Evolutionary conservation across 768 basidiomycete genomes (phyloP).

Genomic region (Dentipellis fragilis): DNA sequence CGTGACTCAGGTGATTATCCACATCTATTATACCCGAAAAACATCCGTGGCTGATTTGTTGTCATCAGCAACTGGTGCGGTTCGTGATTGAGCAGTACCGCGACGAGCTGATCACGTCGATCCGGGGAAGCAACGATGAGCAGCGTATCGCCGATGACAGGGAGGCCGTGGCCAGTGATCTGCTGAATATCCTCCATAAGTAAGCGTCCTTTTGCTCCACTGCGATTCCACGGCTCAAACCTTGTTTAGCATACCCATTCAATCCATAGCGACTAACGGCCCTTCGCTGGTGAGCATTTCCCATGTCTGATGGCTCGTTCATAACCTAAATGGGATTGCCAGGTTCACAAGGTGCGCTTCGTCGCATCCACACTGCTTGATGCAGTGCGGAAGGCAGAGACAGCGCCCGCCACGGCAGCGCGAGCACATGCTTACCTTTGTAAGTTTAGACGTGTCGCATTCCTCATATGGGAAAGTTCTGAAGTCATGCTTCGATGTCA

Average conservation of each 20-base stretch:
- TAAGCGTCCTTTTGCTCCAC: conserved; percentile 17
- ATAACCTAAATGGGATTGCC: conserved; percentile 6
- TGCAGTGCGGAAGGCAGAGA: conserved; percentile 72
- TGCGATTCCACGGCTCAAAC: conserved; percentile 1
- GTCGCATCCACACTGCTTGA: conserved; percentile 86
- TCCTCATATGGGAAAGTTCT: background rate
- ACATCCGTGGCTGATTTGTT: conserved; percentile 1
- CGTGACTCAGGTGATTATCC: conserved; percentile 65
- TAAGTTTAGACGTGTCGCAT: conserved; percentile 27
- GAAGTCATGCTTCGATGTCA: conserved; percentile 19
- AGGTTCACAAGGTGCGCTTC: conserved; percentile 90
- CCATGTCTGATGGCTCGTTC: background rate
- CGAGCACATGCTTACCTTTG: conserved; percentile 83
- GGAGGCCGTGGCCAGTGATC: conserved; percentile 79
- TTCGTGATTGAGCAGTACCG: conserved; percentile 91
- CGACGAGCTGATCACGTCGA: conserved; percentile 65
- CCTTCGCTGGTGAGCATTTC: conserved; percentile 53
- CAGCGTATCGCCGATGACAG: conserved; percentile 59
- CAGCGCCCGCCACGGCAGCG: conserved; percentile 69
- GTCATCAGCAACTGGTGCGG: conserved; percentile 75
- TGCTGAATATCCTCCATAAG: conserved; percentile 81
- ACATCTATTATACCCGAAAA: background rate
- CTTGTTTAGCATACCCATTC: conserved; percentile 69
- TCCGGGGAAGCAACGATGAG: conserved; percentile 58
- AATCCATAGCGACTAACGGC: conserved; percentile 84